Conservation (phyloP, 2,329 filamentous ascomycete genomes). For the Botrytis galanthina region DNA sequence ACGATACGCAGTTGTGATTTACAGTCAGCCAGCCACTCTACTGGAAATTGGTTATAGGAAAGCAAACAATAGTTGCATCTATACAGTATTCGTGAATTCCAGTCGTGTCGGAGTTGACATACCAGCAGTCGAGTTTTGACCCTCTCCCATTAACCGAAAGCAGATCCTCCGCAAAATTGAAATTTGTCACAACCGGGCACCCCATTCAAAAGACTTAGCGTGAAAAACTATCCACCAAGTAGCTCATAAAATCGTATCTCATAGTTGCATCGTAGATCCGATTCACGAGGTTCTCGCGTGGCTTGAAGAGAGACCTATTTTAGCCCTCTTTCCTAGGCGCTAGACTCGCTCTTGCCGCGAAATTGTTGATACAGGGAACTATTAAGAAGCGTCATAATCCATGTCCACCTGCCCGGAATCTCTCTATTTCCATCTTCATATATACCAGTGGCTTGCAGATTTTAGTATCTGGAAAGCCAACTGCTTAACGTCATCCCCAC, state of each 20-base stretch:
- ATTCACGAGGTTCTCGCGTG: not conserved
- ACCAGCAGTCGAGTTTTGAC: constrained; percentile 7
- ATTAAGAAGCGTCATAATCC: not conserved
- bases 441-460: not conserved
- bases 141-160: not conserved
- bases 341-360: not conserved
- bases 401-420: not conserved
- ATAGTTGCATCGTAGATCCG: not conserved
- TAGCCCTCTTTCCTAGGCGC: not conserved
- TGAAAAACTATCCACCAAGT: not conserved
- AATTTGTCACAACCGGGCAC: not conserved
- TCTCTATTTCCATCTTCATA: not conserved
- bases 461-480: not conserved
- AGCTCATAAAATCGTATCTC: not conserved
- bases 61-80: too few relatives aligned
- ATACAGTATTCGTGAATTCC: not conserved
- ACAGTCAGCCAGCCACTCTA: too few relatives aligned
- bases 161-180: not conserved
- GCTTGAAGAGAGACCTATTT: not conserved
- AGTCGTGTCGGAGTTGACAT: not conserved
- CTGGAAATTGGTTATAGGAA: too few relatives aligned
- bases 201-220: not conserved
- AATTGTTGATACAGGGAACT: not conserved
- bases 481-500: not conserved
- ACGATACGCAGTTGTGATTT: not conserved